Base-by-base conservation (phyloP, 2,329 filamentous ascomycete genomes). In the Exophiala dermatitidis region DNA sequence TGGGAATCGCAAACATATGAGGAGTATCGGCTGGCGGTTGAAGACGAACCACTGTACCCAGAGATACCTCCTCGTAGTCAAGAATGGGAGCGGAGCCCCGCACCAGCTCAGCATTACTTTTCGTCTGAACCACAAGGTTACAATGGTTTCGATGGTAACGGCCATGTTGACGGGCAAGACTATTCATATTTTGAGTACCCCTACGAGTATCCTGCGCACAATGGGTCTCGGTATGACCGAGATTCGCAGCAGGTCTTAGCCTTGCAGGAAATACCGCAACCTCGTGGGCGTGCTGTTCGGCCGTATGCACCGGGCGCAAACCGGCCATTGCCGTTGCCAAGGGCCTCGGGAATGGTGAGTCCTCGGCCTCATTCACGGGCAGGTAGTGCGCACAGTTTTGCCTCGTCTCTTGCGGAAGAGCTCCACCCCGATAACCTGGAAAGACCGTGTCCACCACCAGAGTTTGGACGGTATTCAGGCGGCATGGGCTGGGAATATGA, bases 401-500 rank as follows among this genome's bases (percentile, higher is more conserved):
- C 40, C 19, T 50, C 53, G 5, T 56, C 58, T 7, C 38, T 53
- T 4, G 53, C 56, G 4, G 52, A 57, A 26, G 50, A 59, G 9
- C 40, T 59, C 8, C 56, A 59, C 50, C 54, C 57, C 26, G 12
- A 26, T 12, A 5, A 49, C n/a, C 4, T 50, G 4, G 48, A 56
- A 4, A 36, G 45, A 36, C 26, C 43, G 19, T 44, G 46, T 38
- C 52, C 54, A 26, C 42, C 51, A 6, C 58, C 58, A 4, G 43
- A 54, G 5, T 57, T 58, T 50, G 69, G 65, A 46, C 67, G 69
- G 2, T 71, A 68, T 57, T 64, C 65, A 48, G 69, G 70, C 44
- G 69, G 69, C 6, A 58, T 68, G 36, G 61, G 61, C 5, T 68
- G 67, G 52, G 65, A 66, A 29, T 70, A 70, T 56, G 67, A 69